phyloP scores from a whole-genome alignment of 805 yeast species.

The Saccharomyces jurei region DNA sequence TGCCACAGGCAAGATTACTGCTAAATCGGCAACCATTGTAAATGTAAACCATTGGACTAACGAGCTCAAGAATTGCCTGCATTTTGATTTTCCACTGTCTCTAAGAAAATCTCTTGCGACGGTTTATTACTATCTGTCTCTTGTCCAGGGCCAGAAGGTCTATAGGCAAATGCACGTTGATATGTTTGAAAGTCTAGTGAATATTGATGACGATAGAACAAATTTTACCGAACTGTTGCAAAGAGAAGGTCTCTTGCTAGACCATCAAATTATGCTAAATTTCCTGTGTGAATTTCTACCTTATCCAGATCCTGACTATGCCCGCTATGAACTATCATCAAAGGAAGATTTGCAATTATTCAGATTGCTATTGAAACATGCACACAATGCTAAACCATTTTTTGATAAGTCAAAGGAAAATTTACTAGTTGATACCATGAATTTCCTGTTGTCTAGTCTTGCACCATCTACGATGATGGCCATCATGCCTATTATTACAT shows the following conservation, averaged over 20 bases:
- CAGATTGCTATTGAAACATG: conserved; percentile 42
- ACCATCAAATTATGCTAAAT: conserved; percentile 30
- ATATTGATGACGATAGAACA: conserved; percentile 27
- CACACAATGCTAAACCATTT: conserved; percentile 46
- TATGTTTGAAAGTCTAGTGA: conserved; percentile 51
- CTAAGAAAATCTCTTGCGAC: conserved; percentile 53
- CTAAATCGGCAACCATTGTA: conserved; percentile 64
- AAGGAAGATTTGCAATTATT: conserved; percentile 41
- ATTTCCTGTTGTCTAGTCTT: conserved; percentile 42
- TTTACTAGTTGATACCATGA: conserved; percentile 41
- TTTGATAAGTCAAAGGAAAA: conserved; percentile 37
- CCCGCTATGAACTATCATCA: conserved; percentile 28
- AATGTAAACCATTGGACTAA: conserved; percentile 80
- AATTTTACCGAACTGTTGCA: conserved; percentile 27
- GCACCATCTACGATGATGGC: conserved; percentile 46
- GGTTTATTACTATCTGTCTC: conserved; percentile 63
- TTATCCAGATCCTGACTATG: conserved; percentile 42
- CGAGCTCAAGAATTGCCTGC: conserved; percentile 70
- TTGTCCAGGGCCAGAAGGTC: conserved; percentile 64
- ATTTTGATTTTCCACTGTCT: conserved; percentile 64
- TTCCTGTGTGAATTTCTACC: conserved; percentile 34
- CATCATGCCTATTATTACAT: conserved; percentile 44
- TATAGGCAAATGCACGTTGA: conserved; percentile 53
- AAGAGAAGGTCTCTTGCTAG: conserved; percentile 28
- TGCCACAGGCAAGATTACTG: conserved; percentile 51